A percentile compares a stretch with the other conserved stretches of the same genome.
Evolutionary conservation across 2,329 filamentous ascomycete genomes (phyloP).

Genomic region (Curvularia sp.): DNA sequence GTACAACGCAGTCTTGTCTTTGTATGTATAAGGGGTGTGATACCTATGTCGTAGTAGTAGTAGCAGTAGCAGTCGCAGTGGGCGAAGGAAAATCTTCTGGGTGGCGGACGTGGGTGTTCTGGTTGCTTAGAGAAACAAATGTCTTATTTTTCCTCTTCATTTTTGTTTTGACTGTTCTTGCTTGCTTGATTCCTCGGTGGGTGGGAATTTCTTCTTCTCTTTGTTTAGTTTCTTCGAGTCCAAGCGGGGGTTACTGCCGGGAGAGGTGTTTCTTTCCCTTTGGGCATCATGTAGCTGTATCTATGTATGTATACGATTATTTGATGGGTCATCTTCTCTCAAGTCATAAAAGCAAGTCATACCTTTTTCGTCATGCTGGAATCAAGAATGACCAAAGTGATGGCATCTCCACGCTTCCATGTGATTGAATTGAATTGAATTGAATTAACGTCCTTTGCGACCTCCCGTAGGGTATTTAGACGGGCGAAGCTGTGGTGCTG

Average conservation of each 20-base stretch:
- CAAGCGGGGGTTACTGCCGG: background rate
- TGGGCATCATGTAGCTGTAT: too few species aligned
- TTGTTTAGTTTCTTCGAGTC: background rate
- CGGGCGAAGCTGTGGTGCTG: too few species aligned
- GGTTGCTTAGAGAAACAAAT: conserved; percentile 6
- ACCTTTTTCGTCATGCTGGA: too few species aligned
- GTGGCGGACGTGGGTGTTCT: conserved; percentile 3
- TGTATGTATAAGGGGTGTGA: conserved; percentile 21
- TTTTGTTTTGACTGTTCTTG: conserved; percentile 1
- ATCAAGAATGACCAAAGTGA: too few species aligned
- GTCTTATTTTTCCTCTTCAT: background rate
- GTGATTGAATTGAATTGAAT: too few species aligned
- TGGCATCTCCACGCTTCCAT: too few species aligned
- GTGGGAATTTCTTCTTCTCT: background rate
- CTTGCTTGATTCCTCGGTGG: conserved; percentile 19
- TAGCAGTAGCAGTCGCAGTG: too few species aligned
- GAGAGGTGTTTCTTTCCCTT: background rate
- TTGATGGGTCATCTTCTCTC: too few species aligned
- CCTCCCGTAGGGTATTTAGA: too few species aligned
- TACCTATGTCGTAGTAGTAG: conserved; percentile 7
- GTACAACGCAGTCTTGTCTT: conserved; percentile 11
- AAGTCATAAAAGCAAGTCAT: too few species aligned
- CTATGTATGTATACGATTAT: too few species aligned
- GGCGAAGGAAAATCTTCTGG: background rate
- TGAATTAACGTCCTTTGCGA: too few species aligned